Conservation (phyloP, 1,284 basidiomycete genomes). For the Ganoderma multipileum region DNA sequence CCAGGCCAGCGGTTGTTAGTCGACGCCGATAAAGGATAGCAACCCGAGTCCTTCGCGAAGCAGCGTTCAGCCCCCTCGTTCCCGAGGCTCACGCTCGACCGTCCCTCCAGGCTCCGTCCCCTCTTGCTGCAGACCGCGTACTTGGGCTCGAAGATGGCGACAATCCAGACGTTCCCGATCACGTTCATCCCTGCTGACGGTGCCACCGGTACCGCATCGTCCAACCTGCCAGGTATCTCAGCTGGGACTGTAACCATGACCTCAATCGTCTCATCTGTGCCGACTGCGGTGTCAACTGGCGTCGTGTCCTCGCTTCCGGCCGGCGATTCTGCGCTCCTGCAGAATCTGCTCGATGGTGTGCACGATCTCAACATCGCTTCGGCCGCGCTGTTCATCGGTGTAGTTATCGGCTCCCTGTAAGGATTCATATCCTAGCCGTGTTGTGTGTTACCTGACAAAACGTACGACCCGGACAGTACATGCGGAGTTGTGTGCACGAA, state of each 20-base stretch:
- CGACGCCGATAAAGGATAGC: not conserved
- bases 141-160: not conserved
- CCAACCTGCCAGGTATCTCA: not conserved
- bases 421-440: not conserved
- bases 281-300: not conserved
- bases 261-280: not conserved
- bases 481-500: conserved; percentile 24
- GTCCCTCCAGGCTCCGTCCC: not conserved
- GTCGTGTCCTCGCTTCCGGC: not conserved
- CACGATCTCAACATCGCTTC: conserved; percentile 9
- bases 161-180: not conserved
- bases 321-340: not conserved
- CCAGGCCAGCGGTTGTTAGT: not conserved
- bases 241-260: not conserved
- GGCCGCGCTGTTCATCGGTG: conserved; percentile 20
- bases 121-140: not conserved
- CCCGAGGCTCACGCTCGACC: not conserved
- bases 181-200: not conserved
- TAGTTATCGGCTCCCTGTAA: conserved; percentile 24
- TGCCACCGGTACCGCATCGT: not conserved
- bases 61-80: conserved; percentile 7
- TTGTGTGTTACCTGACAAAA: not conserved
- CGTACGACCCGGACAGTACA: conserved; percentile 4
- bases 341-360: not conserved
- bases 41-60: not conserved